Conservation (phyloP, 176 grass and related monocot species). For the Oryza meridionalis region DNA sequence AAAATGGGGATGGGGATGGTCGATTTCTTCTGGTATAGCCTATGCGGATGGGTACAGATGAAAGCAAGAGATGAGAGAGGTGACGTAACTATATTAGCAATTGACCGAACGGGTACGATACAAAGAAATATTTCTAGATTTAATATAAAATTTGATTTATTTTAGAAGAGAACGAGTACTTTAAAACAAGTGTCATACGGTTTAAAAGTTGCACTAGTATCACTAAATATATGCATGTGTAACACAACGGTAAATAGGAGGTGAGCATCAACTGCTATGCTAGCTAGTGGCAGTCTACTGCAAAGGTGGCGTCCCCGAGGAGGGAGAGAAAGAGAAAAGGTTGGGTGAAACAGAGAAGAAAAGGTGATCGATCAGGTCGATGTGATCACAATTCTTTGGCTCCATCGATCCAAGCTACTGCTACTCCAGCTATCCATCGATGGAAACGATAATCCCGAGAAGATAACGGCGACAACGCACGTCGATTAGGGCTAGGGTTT, state of each 20-base stretch:
- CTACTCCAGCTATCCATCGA: not conserved
- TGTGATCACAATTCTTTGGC: conserved; percentile 43
- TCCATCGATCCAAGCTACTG: not conserved
- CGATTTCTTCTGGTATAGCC: too few relatives aligned
- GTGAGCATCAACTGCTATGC: not conserved
- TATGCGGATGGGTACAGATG: too few relatives aligned
- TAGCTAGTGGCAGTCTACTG: not conserved
- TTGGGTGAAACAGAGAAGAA: conserved; percentile 43
- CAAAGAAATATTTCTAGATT: too few relatives aligned
- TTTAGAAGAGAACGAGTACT: too few relatives aligned
- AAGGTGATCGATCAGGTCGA: conserved; percentile 17
- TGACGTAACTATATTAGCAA: too few relatives aligned
- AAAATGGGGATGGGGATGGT: too few relatives aligned
- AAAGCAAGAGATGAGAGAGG: too few relatives aligned
- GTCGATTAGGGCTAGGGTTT: conserved; percentile 26
- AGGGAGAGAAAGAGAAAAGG: conserved; percentile 33
- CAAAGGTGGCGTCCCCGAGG: conserved; percentile 46
- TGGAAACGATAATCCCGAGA: conserved; percentile 21
- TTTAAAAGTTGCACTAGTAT: too few relatives aligned
- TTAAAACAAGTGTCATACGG: too few relatives aligned
- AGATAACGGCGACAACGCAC: conserved; percentile 20
- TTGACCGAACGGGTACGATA: too few relatives aligned
- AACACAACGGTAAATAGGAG: conserved; percentile 22
- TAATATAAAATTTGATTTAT: too few relatives aligned
- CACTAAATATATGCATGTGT: not conserved